Percentiles rank a stretch among this genome's conserved stretches.
Conservation (phyloP, 495 filamentous ascomycete genomes). For the Parathielavia appendiculata region DNA sequence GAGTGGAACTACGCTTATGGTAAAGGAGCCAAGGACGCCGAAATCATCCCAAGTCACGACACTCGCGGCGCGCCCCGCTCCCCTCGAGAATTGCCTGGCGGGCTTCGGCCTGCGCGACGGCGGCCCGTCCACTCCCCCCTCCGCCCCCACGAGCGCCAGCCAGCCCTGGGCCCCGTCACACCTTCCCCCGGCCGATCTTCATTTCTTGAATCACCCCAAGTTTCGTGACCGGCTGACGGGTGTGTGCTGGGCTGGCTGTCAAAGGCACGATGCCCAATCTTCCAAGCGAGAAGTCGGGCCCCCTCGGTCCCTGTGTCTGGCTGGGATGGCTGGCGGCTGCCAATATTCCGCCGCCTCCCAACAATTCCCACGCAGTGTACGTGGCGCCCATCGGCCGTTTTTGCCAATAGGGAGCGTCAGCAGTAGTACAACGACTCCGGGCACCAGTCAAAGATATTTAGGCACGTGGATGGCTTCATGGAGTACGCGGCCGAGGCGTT, state of each 20-base stretch:
- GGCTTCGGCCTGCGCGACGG: not conserved
- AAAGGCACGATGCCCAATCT: not conserved
- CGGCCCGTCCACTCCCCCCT: not conserved
- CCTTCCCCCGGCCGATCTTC: not conserved
- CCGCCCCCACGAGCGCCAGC: not conserved
- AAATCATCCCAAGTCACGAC: not conserved
- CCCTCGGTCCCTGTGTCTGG: not conserved
- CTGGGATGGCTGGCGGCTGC: conserved; percentile 1
- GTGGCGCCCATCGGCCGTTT: not conserved
- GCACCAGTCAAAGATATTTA: not conserved
- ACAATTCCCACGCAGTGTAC: not conserved
- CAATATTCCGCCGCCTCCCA: not conserved
- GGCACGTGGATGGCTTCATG: not conserved
- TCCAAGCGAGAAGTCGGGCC: not conserved
- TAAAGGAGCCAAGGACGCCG: not conserved
- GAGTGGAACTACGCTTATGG: not conserved
- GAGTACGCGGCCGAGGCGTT: not conserved
- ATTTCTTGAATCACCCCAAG: not conserved
- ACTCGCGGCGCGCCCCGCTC: not conserved
- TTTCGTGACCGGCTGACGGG: not conserved
- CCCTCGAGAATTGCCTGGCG: not conserved
- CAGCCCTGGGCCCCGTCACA: not conserved
- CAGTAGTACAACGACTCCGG: not conserved
- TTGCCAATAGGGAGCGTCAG: not conserved
- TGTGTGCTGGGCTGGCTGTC: not conserved